Conservation (phyloP, 495 filamentous ascomycete species). For the Lophium mytilinum region DNA sequence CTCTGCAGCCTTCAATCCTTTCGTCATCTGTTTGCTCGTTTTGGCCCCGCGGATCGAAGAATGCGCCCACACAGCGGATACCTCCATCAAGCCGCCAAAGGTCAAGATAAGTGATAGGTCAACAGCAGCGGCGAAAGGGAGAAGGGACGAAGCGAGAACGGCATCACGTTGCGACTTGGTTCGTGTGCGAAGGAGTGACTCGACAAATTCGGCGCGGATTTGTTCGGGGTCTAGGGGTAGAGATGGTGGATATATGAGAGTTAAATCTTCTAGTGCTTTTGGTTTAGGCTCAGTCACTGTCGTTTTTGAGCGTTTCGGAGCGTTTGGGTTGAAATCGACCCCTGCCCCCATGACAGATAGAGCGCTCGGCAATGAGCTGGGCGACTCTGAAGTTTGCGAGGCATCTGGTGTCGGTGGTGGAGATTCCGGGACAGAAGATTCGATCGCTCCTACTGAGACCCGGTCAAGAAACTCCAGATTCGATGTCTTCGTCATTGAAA, state of each 20-base stretch:
- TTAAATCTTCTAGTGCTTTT: conserved; percentile 9
- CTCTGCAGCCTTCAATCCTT: conserved; percentile 1
- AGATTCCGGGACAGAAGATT: background rate
- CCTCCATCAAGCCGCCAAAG: conserved; percentile 34
- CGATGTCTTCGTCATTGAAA: conserved; percentile 28
- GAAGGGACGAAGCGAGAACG: conserved; percentile 33
- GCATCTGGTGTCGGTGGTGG: background rate
- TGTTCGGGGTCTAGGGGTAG: conserved; percentile 24
- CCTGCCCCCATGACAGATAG: background rate
- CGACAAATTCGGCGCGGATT: conserved; percentile 33
- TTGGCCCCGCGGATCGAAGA: conserved; percentile 34
- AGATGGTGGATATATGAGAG: conserved; percentile 30
- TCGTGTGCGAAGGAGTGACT: conserved; percentile 33
- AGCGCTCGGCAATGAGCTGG: background rate
- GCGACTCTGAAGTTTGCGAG: background rate
- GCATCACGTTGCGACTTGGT: conserved; percentile 34
- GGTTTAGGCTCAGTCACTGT: background rate
- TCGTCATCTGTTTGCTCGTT: conserved; percentile 14
- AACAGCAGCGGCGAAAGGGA: conserved; percentile 33
- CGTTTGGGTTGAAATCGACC: background rate
- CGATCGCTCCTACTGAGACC: conserved; percentile 21
- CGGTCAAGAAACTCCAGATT: conserved; percentile 38
- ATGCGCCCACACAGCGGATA: conserved; percentile 35
- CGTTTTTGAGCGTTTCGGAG: background rate
- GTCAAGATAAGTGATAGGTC: conserved; percentile 29